These are phyloP conservation scores for Rhazya stricta DNA, from an alignment of 257 asterid genomes.

Conservation along the genomic window DNA sequence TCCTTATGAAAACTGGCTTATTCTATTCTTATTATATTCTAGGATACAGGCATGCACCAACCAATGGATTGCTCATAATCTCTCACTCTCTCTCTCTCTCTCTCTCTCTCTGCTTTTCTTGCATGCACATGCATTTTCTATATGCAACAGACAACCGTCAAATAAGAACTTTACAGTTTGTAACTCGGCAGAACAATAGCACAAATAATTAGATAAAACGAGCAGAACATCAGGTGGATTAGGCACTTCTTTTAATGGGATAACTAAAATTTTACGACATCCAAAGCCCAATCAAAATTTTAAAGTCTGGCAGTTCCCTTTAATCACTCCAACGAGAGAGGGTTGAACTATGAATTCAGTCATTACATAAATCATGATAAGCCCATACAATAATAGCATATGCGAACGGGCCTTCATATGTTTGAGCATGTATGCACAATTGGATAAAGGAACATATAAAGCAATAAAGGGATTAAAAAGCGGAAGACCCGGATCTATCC, in stretches of 20 bases:
- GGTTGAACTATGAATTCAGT: not conserved
- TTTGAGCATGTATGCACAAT: not conserved
- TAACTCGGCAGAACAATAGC: constrained; percentile 19
- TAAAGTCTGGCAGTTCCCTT: constrained; percentile 1
- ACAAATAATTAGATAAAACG: constrained; percentile 6
- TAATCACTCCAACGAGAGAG: constrained; percentile 3
- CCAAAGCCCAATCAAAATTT: constrained; percentile 14
- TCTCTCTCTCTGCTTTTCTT: constrained; percentile 31
- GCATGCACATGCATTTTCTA: constrained; percentile 44
- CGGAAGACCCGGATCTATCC: constrained; percentile 34
- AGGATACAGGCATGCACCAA: constrained; percentile 18
- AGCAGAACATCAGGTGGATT: not conserved
- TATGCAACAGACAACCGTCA: constrained; percentile 32
- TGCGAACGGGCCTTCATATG: not conserved
- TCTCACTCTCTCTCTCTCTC: not conserved
- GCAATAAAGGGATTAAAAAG: constrained; percentile 3
- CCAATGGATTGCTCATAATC: constrained; percentile 9
- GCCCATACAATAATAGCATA: not conserved
- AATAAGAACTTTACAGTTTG: constrained; percentile 37
- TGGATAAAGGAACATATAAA: not conserved
- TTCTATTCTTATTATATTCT: constrained; percentile 14
- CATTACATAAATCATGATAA: not conserved
- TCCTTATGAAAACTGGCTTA: constrained; percentile 12
- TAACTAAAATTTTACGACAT: not conserved
- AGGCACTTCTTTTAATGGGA: constrained; percentile 12